Evolutionary conservation across 352 stramenopile genomes (phyloP), one percentile per base, ranked within the genome.

Genomic region (Globisporangium echinulatum): DNA sequence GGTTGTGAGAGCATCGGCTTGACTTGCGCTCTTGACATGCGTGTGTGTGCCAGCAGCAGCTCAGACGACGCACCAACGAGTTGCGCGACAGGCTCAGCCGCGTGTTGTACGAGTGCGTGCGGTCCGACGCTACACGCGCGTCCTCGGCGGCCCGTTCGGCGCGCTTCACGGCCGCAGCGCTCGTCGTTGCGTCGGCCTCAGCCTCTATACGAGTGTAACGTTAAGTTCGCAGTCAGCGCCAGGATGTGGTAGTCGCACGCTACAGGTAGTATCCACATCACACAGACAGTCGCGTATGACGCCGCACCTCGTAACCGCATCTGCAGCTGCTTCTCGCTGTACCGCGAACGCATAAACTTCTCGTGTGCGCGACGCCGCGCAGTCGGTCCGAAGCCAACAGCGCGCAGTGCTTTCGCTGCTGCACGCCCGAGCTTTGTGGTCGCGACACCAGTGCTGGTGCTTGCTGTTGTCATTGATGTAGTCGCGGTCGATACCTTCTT

Each of bases 91-190:
- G 54, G 17, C 60, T 59, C 40, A 77, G 49, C 7, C 70, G 67
- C 46, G 65, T 72, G 48, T 72, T 74, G 47, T 64, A 56, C 38
- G 67, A 59, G 46, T 77, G 70, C 17, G 70, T 77, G 19, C 70
- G 70, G 46, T 77, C 70, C 2, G 61, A 67, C 6, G 66, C 67
- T 9, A 51, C 67, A 6, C 66, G 53, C 36, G 56, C 50, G 49
- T 77, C 67, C n/a, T 72, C 58, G 4, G 56, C 50, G 17, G 49
- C 47, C 19, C 63, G 59, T n/a, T 69, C 52, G 3, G 44, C 36
- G 33, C 58, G 62, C 47, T 65, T 65, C 43, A 60, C 19, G 3
- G 46, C 40, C n/a, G 25, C 44, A 10, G 43, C 54, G 33, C 19
- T 55, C 39, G 49, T 59, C 40, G 33, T 17, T 6, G 43, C 14